Conservation (phyloP, 805 yeast genomes). For the Torulaspora delbrueckii region DNA sequence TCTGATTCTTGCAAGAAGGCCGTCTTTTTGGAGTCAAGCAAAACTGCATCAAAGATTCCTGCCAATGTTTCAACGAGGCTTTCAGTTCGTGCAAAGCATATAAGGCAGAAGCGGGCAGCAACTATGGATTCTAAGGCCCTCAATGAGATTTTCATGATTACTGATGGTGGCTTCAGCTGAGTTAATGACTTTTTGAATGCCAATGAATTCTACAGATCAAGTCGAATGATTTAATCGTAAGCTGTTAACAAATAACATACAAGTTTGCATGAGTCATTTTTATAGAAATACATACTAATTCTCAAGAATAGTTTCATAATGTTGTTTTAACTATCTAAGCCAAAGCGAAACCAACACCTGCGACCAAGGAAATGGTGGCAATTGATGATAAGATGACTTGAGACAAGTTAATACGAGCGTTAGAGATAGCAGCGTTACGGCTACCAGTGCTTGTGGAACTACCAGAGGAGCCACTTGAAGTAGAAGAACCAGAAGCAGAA, state of each 20-base stretch:
- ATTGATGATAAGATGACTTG: slow-evolving; percentile 33
- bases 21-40: slow-evolving; percentile 26
- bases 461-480: slow-evolving; percentile 14
- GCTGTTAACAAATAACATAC: background rate
- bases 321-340: slow-evolving; percentile 18
- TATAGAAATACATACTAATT: slow-evolving; percentile 6
- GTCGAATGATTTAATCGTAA: too few relatives aligned
- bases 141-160: slow-evolving; percentile 88
- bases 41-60: slow-evolving; percentile 23
- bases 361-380: slow-evolving; percentile 34
- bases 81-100: slow-evolving; percentile 81
- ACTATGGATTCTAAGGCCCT: slow-evolving; percentile 84
- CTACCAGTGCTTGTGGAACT: slow-evolving; percentile 21
- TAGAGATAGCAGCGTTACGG: slow-evolving; percentile 26
- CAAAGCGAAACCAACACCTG: slow-evolving; percentile 39
- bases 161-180: slow-evolving; percentile 32
- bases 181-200: background rate
- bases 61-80: slow-evolving; percentile 47
- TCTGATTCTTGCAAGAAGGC: slow-evolving; percentile 27
- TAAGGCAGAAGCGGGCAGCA: slow-evolving; percentile 85
- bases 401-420: slow-evolving; percentile 28
- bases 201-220: background rate
- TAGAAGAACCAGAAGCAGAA: slow-evolving; percentile 13
- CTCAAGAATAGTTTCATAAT: background rate
- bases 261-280: slow-evolving; percentile 1